Evolutionary conservation across 2,329 filamentous ascomycete species (phyloP), one percentile per base, ranked within the genome.

Genomic region (Apiospora aurea): DNA sequence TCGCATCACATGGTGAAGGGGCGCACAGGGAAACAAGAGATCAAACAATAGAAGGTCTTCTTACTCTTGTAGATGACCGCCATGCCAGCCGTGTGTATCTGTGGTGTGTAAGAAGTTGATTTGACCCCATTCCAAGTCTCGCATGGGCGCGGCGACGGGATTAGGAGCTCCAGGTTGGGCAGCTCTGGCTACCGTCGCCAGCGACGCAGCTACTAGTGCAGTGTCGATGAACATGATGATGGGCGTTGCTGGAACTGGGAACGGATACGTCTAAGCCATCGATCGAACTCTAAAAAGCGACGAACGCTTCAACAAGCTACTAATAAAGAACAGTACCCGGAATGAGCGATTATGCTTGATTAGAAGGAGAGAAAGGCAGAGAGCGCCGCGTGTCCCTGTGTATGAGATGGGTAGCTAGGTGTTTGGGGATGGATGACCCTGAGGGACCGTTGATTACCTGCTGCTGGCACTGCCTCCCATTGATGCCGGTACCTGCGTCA

Each of bases 71-170:
- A 98, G 84, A 85, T 99, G 96, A 1, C 96, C 96, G 13, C 91
- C 94, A 79, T 97, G 92, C 96, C 96, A 99, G 77, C 96, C 96
- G 83, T 98, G 96, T 5, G 94, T 96, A 81, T 98, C 93, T 53
- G 96, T 98, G 0, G 96, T 98, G 79, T 97, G 95, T n/a, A 99
- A 84, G 81, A 97, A 97, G 86, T 98, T 98, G 79, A 98, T 88
- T 81, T 97, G 92, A n/a, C 93, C 95, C 94, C 95, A 98, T 77
- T 91, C 89, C 70, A 99, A 87, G 76, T 94, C 89, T 78, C 96
- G 92, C 83, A 98, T 89, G 66, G 95, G 95, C 71, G 93, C 94
- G 72, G 90, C 88, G 73, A 96, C 88, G 10, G 96, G 94, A 53
- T 88, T 83, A n/a, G 91, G 91, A 70, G 96, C 94, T 71, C 90